phyloP scores from a whole-genome alignment of 2,329 filamentous ascomycete species.

The Cadophora gregata region DNA sequence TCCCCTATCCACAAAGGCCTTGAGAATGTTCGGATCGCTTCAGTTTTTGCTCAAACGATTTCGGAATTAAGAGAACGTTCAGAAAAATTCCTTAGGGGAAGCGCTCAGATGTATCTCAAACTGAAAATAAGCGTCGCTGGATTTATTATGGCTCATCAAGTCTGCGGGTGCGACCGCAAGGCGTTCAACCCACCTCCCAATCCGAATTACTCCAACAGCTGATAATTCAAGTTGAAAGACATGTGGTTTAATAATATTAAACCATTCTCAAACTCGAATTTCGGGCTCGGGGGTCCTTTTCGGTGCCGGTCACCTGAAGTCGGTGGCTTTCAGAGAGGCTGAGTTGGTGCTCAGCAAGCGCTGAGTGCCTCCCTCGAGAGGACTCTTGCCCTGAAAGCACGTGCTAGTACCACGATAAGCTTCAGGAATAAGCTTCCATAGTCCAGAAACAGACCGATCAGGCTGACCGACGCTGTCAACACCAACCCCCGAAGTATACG shows the following conservation, averaged over 20 bases:
- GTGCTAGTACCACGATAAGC: conserved; percentile 7
- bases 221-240: not conserved
- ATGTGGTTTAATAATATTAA: not conserved
- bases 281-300: not conserved
- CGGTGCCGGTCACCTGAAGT: conserved; percentile 11
- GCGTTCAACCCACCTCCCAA: not conserved
- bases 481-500: conserved; percentile 16
- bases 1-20: too few species aligned
- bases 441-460: conserved; percentile 18
- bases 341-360: conserved; percentile 12
- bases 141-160: not conserved
- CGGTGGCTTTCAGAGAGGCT: conserved; percentile 15
- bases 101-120: not conserved
- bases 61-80: not conserved
- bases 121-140: not conserved
- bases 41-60: not conserved
- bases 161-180: not conserved
- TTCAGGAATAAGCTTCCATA: conserved; percentile 15
- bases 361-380: not conserved
- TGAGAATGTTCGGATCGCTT: not conserved
- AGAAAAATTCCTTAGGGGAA: not conserved
- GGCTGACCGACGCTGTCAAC: conserved; percentile 17
- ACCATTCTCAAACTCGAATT: not conserved
- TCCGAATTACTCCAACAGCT: not conserved
- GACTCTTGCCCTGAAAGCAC: conserved; percentile 9